A percentile compares a stretch with the other conserved stretches of the same genome.
These are phyloP conservation scores for Tylopilus sp. DNA, from an alignment of 1,284 basidiomycete genomes.

Conservation along the genomic window DNA sequence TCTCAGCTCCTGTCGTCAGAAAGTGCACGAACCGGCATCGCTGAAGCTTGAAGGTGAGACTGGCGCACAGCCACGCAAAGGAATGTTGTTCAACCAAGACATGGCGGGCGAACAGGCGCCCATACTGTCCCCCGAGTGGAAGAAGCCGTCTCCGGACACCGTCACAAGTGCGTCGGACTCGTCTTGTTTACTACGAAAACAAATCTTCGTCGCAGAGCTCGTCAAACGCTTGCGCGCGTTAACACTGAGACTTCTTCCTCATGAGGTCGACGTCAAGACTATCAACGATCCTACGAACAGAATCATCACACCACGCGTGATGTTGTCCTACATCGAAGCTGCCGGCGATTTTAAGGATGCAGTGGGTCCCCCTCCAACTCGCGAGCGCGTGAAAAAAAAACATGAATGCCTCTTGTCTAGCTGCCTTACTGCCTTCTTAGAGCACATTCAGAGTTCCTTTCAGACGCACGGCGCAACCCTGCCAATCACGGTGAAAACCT, in stretches of 20 bases:
- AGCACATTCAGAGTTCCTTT: constrained; percentile 75
- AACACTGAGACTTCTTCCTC: constrained; percentile 75
- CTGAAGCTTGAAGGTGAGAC: not conserved
- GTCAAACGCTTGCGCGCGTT: constrained; percentile 79
- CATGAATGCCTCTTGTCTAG: constrained; percentile 35
- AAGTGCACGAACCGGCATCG: constrained; percentile 31
- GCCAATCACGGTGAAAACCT: constrained; percentile 86
- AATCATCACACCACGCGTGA: constrained; percentile 69
- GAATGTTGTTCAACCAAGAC: constrained; percentile 41
- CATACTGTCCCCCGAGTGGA: constrained; percentile 46
- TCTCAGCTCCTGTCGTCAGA: not conserved
- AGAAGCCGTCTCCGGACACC: constrained; percentile 65
- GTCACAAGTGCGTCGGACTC: constrained; percentile 56
- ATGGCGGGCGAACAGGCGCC: constrained; percentile 47
- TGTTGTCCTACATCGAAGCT: constrained; percentile 61
- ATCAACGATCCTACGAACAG: constrained; percentile 68
- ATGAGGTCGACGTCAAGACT: constrained; percentile 65
- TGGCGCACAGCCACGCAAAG: constrained; percentile 15
- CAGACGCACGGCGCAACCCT: constrained; percentile 69
- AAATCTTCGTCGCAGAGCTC: constrained; percentile 52
- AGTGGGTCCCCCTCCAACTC: constrained; percentile 44
- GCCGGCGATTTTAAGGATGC: constrained; percentile 80
- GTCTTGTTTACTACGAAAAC: not conserved
- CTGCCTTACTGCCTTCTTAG: constrained; percentile 81
- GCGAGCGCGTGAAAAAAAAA: not conserved